Evolutionary conservation across 306 rosid genomes (phyloP).

Genomic region (Cicer judaicum): DNA sequence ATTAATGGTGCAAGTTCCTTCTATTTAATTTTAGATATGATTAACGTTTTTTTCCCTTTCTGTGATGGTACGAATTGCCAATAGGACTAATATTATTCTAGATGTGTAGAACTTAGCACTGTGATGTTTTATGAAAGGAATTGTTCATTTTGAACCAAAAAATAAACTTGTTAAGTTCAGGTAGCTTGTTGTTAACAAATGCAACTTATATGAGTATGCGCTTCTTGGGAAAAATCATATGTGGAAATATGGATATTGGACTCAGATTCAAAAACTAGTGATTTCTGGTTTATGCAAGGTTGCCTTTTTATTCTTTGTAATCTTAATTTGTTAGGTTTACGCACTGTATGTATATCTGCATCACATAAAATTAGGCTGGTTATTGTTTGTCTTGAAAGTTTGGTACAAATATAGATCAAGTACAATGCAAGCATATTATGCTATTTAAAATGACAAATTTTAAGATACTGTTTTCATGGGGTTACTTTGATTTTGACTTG

Average conservation of each 20-base stretch:
- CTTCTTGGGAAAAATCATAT: slow-evolving; percentile 2
- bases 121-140: slow-evolving; percentile 12
- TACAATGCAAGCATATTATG: not conserved
- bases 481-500: slow-evolving; percentile 45
- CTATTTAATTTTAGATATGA: not conserved
- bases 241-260: slow-evolving; percentile 15
- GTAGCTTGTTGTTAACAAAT: slow-evolving; percentile 11
- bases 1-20: not conserved
- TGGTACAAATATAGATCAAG: not conserved
- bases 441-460: slow-evolving; percentile 5
- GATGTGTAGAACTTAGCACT: slow-evolving; percentile 2
- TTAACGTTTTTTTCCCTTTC: not conserved
- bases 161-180: not conserved
- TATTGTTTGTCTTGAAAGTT: slow-evolving; percentile 20
- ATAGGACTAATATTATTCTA: slow-evolving; percentile 28
- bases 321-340: not conserved
- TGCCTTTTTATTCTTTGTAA: slow-evolving; percentile 17
- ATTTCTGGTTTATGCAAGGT: not conserved
- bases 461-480: not conserved
- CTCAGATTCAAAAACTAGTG: slow-evolving; percentile 9
- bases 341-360: not conserved
- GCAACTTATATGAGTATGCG: slow-evolving; percentile 4
- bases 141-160: not conserved
- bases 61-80: not conserved
- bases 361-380: slow-evolving; percentile 11